These are phyloP conservation scores for Pulveroboletus sp. DNA, from an alignment of 768 basidiomycete genomes.

Conservation along the genomic window DNA sequence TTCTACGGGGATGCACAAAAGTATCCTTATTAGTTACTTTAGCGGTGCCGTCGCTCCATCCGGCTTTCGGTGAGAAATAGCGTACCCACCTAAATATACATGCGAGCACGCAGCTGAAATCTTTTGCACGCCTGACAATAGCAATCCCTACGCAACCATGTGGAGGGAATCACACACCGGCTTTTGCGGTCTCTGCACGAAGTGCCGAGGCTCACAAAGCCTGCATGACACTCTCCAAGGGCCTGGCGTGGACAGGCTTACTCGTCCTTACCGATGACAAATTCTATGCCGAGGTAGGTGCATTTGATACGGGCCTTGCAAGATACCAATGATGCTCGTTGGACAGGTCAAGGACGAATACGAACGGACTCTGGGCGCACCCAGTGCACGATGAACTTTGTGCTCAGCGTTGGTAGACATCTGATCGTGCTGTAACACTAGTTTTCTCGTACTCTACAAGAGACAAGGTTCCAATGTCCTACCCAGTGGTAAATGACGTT, in stretches of 20 bases:
- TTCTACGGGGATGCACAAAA: constrained; percentile 2
- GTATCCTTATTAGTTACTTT: constrained; percentile 14
- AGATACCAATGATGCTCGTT: background rate
- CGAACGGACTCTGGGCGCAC: constrained; percentile 9
- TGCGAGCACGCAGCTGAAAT: constrained; percentile 18
- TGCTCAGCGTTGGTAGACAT: background rate
- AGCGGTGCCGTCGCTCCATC: constrained; percentile 64
- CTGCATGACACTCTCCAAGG: constrained; percentile 54
- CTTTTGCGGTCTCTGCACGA: constrained; percentile 56
- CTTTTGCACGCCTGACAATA: constrained; percentile 26
- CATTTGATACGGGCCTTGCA: background rate
- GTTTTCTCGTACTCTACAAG: constrained; percentile 9
- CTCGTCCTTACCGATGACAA: constrained; percentile 51
- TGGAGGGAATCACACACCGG: constrained; percentile 74
- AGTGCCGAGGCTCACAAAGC: constrained; percentile 58
- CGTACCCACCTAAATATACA: background rate
- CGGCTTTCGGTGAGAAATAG: constrained; percentile 46
- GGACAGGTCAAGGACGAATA: constrained; percentile 25
- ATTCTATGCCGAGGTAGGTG: constrained; percentile 52
- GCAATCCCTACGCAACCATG: constrained; percentile 67
- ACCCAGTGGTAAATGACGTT: constrained; percentile 10
- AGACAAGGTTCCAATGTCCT: constrained; percentile 10
- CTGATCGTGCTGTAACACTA: constrained; percentile 14
- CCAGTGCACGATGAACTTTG: constrained; percentile 1
- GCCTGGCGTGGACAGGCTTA: constrained; percentile 57